A percentile compares a stretch with the other conserved stretches of the same genome.
phyloP scores from a whole-genome alignment of 73 alveolate genomes.

The Durusdinium trenchii region DNA sequence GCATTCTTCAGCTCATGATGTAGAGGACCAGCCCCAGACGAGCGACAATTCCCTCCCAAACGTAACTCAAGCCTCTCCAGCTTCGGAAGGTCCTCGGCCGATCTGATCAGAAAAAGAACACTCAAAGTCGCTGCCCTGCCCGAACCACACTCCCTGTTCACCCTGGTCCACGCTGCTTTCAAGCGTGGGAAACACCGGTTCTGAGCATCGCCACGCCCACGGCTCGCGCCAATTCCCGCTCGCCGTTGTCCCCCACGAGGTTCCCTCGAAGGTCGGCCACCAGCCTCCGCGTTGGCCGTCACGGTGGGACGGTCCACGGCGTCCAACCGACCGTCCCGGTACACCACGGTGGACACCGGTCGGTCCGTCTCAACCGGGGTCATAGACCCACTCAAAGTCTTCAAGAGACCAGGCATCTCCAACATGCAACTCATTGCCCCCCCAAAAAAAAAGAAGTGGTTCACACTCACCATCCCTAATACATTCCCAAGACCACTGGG shows the following conservation, averaged over 20 bases:
- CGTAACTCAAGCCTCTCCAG: conserved; percentile 72
- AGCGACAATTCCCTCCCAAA: conserved; percentile 71
- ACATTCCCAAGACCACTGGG: background rate
- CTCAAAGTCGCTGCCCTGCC: background rate
- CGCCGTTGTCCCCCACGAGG: conserved; percentile 78
- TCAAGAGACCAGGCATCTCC: too few relatives aligned
- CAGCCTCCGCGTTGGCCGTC: conserved; percentile 31
- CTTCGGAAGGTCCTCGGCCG: conserved; percentile 44
- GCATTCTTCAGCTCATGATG: conserved; percentile 94
- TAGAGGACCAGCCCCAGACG: conserved; percentile 73
- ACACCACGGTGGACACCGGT: too few relatives aligned
- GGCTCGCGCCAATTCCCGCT: conserved; percentile 87
- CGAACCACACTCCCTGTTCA: background rate
- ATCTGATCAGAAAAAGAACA: background rate
- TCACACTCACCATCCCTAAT: background rate
- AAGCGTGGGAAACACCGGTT: background rate
- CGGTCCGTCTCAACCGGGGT: too few relatives aligned
- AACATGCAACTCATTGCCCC: too few relatives aligned
- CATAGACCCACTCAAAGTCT: too few relatives aligned
- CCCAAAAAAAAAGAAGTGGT: too few relatives aligned
- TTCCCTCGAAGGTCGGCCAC: conserved; percentile 84
- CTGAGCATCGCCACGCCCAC: conserved; percentile 38
- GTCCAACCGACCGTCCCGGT: too few relatives aligned
- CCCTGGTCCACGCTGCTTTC: background rate
- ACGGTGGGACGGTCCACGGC: too few relatives aligned